These are phyloP conservation scores for Phialophora expanda DNA, from an alignment of 2,329 filamentous ascomycete genomes.

Conservation along the genomic window DNA sequence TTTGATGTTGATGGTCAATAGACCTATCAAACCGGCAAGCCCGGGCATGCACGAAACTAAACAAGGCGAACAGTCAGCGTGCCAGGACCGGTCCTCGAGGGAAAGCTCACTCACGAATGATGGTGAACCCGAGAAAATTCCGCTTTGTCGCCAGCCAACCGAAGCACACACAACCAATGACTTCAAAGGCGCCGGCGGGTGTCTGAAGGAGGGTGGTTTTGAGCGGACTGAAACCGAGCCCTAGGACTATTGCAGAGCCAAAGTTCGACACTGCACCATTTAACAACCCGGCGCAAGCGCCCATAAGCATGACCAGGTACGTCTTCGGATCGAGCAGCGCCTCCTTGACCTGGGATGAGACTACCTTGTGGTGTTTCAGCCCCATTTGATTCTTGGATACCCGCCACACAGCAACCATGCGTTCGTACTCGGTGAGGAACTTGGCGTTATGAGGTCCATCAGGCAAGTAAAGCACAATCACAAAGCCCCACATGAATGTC, in stretches of 20 bases:
- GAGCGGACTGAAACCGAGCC: neutral
- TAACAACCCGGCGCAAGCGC: neutral
- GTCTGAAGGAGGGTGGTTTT: neutral
- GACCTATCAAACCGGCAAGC: neutral
- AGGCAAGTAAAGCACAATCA: slow-evolving; percentile 32
- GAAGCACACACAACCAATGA: neutral
- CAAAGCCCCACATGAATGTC: neutral
- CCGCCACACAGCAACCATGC: slow-evolving; percentile 22
- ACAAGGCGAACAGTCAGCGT: neutral
- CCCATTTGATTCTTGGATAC: slow-evolving; percentile 47
- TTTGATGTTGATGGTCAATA: neutral
- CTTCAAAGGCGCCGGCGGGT: neutral
- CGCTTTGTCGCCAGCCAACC: neutral
- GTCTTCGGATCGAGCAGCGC: slow-evolving; percentile 36
- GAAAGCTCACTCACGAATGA: neutral
- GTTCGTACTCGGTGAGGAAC: slow-evolving; percentile 45
- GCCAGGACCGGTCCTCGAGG: neutral
- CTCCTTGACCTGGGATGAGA: slow-evolving; percentile 47
- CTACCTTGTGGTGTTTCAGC: slow-evolving; percentile 54
- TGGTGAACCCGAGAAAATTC: neutral
- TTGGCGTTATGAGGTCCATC: slow-evolving; percentile 46
- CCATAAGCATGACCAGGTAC: neutral
- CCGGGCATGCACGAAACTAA: neutral
- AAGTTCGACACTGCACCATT: neutral
- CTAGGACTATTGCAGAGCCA: neutral